Percentiles rank a stretch among this genome's conserved stretches.
phyloP scores from a whole-genome alignment of 2,329 filamentous ascomycete genomes.

The Paecilomyces sp. region DNA sequence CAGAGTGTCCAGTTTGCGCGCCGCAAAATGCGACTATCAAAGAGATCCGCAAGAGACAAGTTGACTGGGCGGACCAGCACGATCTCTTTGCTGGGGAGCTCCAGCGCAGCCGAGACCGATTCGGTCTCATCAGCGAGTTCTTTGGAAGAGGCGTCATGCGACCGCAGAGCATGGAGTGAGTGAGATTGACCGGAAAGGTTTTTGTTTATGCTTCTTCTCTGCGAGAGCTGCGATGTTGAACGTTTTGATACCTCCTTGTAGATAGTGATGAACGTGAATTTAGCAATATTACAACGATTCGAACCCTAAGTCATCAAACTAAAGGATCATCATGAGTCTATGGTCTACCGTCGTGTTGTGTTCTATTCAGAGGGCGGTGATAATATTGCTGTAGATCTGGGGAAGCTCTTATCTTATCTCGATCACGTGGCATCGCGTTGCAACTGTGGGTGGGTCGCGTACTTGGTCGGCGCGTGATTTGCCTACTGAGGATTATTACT shows the following conservation, averaged over 20 bases:
- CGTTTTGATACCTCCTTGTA: neutral
- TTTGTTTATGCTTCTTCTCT: neutral
- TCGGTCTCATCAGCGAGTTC: slow-evolving; percentile 89
- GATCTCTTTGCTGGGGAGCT: slow-evolving; percentile 82
- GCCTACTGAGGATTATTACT: too few species aligned
- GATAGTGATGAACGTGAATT: neutral
- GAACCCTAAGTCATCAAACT: neutral
- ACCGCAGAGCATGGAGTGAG: slow-evolving; percentile 26
- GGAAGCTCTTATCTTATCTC: slow-evolving; percentile 14
- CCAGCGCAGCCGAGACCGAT: slow-evolving; percentile 69
- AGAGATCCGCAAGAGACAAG: slow-evolving; percentile 77
- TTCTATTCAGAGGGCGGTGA: too few species aligned
- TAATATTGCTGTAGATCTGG: neutral
- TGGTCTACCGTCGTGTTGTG: neutral
- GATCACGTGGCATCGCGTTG: slow-evolving; percentile 22
- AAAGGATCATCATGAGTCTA: neutral
- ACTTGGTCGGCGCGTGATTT: too few species aligned
- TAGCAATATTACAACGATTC: neutral
- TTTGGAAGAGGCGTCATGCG: slow-evolving; percentile 90
- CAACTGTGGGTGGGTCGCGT: neutral
- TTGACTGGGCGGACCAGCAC: slow-evolving; percentile 78
- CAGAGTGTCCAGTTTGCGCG: slow-evolving; percentile 82
- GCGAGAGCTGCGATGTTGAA: slow-evolving; percentile 1
- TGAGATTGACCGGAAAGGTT: neutral
- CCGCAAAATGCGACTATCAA: slow-evolving; percentile 79